Conservation (phyloP, 352 stramenopile species). For the Phytophthora boehmeriae region DNA sequence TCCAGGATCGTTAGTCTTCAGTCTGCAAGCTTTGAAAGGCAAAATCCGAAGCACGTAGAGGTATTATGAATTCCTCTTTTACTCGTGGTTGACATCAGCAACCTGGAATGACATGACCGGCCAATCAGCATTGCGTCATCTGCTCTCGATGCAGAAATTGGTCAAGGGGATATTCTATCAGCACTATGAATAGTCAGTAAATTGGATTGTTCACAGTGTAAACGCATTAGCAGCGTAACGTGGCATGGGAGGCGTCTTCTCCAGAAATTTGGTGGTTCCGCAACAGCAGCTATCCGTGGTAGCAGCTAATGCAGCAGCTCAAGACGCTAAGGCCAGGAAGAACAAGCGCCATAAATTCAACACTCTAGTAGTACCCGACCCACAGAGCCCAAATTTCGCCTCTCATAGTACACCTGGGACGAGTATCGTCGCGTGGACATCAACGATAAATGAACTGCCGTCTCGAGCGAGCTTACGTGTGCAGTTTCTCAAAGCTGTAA, state of each 20-base stretch:
- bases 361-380: slow-evolving; percentile 46
- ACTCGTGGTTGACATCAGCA: slow-evolving; percentile 42
- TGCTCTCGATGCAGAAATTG: no score
- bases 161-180: not conserved
- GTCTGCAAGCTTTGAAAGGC: no score
- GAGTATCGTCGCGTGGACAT: not conserved
- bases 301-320: slow-evolving; percentile 13
- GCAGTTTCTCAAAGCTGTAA: slow-evolving; percentile 73
- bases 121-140: no score
- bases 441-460: slow-evolving; percentile 11
- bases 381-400: slow-evolving; percentile 12
- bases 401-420: not conserved
- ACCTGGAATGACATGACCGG: no score
- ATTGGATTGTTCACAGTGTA: not conserved
- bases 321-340: slow-evolving; percentile 22
- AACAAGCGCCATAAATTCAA: slow-evolving; percentile 49
- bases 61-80: slow-evolving; percentile 51
- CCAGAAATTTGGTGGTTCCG: slow-evolving; percentile 52
- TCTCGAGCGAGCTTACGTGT: slow-evolving; percentile 55
- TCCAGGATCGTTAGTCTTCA: slow-evolving; percentile 28
- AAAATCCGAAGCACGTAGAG: slow-evolving; percentile 43
- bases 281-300: slow-evolving; percentile 39
- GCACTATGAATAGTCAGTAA: not conserved
- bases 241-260: slow-evolving; percentile 52
- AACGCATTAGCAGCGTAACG: not conserved